Conservation (phyloP, 169 alveolate species). For the Cystoisospora suis region DNA sequence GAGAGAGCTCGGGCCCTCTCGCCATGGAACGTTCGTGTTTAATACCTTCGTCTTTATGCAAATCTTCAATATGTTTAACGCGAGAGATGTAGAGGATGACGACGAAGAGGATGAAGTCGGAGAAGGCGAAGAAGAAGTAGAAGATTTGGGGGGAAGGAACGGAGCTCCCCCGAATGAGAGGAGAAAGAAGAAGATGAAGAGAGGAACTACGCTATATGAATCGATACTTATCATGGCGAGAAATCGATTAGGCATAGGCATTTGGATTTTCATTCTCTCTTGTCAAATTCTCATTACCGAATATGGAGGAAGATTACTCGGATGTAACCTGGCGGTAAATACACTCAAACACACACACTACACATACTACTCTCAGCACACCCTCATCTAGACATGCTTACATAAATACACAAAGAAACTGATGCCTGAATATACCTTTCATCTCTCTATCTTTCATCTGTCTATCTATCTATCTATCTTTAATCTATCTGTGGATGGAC, state of each 20-base stretch:
- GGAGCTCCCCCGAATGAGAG: no score
- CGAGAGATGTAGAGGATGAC: constrained; percentile 84
- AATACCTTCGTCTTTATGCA: constrained; percentile 90
- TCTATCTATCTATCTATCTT: neutral
- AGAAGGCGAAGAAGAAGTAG: no score
- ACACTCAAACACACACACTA: neutral
- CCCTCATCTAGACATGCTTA: neutral
- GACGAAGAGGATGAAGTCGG: constrained; percentile 81
- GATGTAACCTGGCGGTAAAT: constrained; percentile 65
- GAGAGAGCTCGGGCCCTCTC: constrained; percentile 73
- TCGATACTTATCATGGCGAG: constrained; percentile 61
- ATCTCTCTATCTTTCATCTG: neutral
- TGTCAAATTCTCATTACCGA: constrained; percentile 65
- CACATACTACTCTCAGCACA: neutral
- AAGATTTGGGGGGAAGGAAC: no score
- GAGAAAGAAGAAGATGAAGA: no score
- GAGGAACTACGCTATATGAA: constrained; percentile 38
- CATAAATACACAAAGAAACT: neutral
- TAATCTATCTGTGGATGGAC: no score
- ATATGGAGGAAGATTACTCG: constrained; percentile 64
- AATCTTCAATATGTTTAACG: constrained; percentile 82
- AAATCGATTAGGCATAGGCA: constrained; percentile 53
- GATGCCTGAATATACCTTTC: neutral
- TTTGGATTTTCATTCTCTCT: constrained; percentile 64
- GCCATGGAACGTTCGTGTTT: constrained; percentile 87